Evolutionary conservation across 2,329 filamentous ascomycete genomes (phyloP), one percentile per base, ranked within the genome.

Genomic region (Leptographium radiaticola): DNA sequence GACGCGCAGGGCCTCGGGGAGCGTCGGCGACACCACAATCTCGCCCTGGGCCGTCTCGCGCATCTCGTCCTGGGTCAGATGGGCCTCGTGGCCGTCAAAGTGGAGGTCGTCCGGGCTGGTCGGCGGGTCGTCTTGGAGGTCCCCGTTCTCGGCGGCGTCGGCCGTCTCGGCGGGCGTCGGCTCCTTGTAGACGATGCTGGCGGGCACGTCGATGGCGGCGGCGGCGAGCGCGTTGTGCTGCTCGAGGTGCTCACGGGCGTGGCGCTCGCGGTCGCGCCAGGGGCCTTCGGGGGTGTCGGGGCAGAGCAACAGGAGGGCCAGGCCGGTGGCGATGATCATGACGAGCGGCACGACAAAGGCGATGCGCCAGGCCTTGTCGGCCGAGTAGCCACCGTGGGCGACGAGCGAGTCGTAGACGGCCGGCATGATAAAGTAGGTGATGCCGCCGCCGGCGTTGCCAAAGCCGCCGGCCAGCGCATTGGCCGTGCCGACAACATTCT

Each of bases 371-470:
- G 89, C 86, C 40, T 81, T 76, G 60, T 86, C 81, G 2, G 80
- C 69, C 1, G 74, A 70, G 53, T 91, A 72, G 8, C 81, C 79
- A 49, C 75, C 74, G 1, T 75, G 63, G 8, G 69, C 62, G 25
- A 86, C 77, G 25, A 95, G 74, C 0, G 86, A 87, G 67, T 94
- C 85, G 68, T 85, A 93, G 55, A 95, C 83, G 6, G 87, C 87
- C 2, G 90, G 89, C 89, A 95, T 95, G 61, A 91, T 79, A 67
- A 95, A 94, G 71, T 95, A 95, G 2, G 89, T 95, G 60, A 95
- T 86, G 54, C 90, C 90, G 58, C 89, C 90, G 55, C 90, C 89
- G 31, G 87, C 79, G 62, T 95, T 95, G 51, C 89, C 90, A 71
- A 87, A 84, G 15, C 90, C 90, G 44, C 83, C 90, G 1, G 89